Evolutionary conservation across 2,329 filamentous ascomycete genomes (phyloP).

Genomic region (Cladosporium velox): DNA sequence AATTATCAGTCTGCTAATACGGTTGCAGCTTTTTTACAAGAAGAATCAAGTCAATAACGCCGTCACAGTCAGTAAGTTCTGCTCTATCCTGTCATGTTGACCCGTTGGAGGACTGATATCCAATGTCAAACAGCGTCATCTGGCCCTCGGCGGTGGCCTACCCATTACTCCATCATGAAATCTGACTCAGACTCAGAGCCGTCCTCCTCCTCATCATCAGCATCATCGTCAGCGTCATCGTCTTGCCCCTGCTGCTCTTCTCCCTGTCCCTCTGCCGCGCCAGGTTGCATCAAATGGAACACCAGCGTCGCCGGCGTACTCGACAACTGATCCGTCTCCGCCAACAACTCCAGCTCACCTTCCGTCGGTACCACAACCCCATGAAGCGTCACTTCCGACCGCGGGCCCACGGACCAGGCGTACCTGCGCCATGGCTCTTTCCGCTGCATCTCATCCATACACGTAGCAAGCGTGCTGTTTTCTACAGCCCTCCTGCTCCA

Average conservation of each 20-base stretch:
- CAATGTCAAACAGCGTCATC: background rate
- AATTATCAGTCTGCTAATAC: background rate
- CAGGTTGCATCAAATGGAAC: background rate
- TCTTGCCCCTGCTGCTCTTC: background rate
- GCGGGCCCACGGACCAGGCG: background rate
- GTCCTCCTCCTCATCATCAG: background rate
- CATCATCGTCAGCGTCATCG: background rate
- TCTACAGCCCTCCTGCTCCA: background rate
- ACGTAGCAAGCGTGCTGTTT: background rate
- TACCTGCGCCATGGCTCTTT: background rate
- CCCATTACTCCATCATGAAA: background rate
- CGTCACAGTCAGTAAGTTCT: background rate
- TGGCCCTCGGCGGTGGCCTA: background rate
- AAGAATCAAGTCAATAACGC: background rate
- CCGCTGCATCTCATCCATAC: background rate
- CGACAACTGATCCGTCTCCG: background rate
- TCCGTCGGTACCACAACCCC: background rate
- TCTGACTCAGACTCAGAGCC: background rate
- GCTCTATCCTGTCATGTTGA: background rate
- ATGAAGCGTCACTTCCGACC: background rate
- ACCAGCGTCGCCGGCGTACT: background rate
- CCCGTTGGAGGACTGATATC: background rate
- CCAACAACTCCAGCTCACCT: background rate
- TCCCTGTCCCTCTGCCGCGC: background rate
- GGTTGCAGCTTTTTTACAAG: background rate